phyloP scores from a whole-genome alignment of 2,329 filamentous ascomycete genomes.

The Curvularia spicifera region DNA sequence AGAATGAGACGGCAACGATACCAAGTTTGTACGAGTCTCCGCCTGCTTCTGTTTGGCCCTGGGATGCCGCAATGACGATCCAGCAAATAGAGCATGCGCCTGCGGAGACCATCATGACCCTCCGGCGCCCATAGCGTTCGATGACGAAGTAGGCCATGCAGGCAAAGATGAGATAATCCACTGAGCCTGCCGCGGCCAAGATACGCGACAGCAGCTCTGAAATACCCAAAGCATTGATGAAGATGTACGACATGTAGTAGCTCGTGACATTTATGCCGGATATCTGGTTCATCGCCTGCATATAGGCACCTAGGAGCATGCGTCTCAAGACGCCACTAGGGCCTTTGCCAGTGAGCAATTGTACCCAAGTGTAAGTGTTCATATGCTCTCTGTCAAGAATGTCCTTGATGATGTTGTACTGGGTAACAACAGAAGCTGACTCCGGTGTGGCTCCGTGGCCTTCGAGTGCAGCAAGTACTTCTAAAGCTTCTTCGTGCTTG shows the following conservation, averaged over 20 bases:
- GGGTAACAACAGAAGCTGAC: conserved; percentile 41
- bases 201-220: conserved; percentile 44
- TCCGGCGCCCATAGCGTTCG: conserved; percentile 57
- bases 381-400: conserved; percentile 54
- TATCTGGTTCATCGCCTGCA: conserved; percentile 56
- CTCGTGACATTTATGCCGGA: conserved; percentile 43
- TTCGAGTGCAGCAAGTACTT: conserved; percentile 47
- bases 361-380: conserved; percentile 55
- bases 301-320: conserved; percentile 55
- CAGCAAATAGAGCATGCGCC: conserved; percentile 59
- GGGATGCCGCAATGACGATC: conserved; percentile 56
- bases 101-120: conserved; percentile 57
- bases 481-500: conserved; percentile 52
- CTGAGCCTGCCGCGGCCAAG: conserved; percentile 53
- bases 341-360: conserved; percentile 52
- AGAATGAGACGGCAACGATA: conserved; percentile 57
- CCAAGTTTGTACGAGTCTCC: conserved; percentile 54
- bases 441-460: conserved; percentile 50
- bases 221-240: conserved; percentile 51
- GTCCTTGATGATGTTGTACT: conserved; percentile 50
- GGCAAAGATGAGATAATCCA: conserved; percentile 56
- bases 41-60: conserved; percentile 51
- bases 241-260: conserved; percentile 53
- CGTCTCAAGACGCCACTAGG: conserved; percentile 52
- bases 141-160: conserved; percentile 55